These are phyloP conservation scores for Globisporangium carolinianum DNA, from an alignment of 352 stramenopile species.

Conservation along the genomic window DNA sequence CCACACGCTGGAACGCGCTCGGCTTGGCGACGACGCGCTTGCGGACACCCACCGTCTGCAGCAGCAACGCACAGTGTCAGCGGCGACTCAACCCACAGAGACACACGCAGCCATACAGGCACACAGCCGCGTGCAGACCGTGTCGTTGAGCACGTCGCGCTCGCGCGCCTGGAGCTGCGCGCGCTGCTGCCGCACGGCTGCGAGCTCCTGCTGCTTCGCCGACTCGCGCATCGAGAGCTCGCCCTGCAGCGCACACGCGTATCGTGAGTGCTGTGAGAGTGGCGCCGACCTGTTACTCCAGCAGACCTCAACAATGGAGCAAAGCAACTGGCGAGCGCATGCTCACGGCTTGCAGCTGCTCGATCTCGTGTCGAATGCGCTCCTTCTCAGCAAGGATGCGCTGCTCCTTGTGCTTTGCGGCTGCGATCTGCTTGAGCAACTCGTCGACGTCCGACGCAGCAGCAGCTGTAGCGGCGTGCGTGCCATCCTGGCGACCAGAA, in stretches of 20 bases:
- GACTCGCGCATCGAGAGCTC: conserved; percentile 41
- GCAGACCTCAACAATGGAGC: too few species aligned
- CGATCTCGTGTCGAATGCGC: conserved; percentile 46
- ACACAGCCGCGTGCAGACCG: not conserved
- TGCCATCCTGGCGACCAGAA: not conserved
- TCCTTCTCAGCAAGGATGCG: conserved; percentile 62
- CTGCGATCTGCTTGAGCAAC: conserved; percentile 45
- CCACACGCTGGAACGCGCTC: conserved; percentile 22
- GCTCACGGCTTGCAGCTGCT: conserved; percentile 32
- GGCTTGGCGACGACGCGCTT: conserved; percentile 11
- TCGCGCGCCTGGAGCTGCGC: conserved; percentile 25
- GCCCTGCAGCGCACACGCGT: conserved; percentile 11
- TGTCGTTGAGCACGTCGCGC: conserved; percentile 30
- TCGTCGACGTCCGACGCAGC: conserved; percentile 39
- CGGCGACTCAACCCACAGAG: too few species aligned
- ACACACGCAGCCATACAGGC: too few species aligned
- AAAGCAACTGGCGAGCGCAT: too few species aligned
- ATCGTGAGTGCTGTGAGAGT: too few species aligned
- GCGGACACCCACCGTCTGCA: conserved; percentile 26
- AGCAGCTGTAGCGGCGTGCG: not conserved
- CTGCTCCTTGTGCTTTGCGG: conserved; percentile 56
- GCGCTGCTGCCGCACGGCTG: conserved; percentile 23
- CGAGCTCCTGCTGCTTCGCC: conserved; percentile 36
- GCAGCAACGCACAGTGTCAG: not conserved
- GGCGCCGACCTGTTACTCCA: too few species aligned